Evolutionary conservation across 257 asterid genomes (phyloP), one percentile per base, ranked within the genome.

Genomic region (Petunia axillaris): DNA sequence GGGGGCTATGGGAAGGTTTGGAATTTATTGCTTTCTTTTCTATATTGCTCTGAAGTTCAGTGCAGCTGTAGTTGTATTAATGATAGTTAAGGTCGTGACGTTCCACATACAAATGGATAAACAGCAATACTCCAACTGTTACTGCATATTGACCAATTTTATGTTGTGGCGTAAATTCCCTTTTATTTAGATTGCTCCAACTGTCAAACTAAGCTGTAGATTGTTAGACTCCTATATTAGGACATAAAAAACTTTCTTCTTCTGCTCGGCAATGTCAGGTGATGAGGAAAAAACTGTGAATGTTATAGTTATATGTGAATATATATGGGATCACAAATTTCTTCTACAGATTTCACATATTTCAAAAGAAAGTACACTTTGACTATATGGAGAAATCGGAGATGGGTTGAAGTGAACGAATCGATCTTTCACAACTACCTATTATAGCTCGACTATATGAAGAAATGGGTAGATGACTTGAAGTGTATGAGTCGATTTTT

Each of bases 1-100:
- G 98, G 98, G 65, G 98, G 98, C 79, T 94, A 94, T 53, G 97
- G 98, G 81, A 94, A 94, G 93, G 98, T 93, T 81, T 48, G 2
- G 44, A n/a, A 37, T 43, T 77, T 82, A 53, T 64, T 73, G 2
- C 3, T 16, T 16, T 78, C 57, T 25, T 35, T 41, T 70, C 14
- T 70, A 8, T 57, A 81, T 67, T 74, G 37, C 38, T 73, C 40
- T 62, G 9, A 62, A 44, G 14, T 79, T 79, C 65, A 76, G 64
- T 11, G 40, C 67, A 39, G 38, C 15, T 8, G 25, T 57, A 54
- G 65, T 16, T 54, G 9, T 15, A 54, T 15, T 54, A 54, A 54
- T 54, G 6, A 5, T 39, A 36, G 36, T 11, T 50, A 35, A 35
- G 63, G 25, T 14, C 46, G 38, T 74, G 48, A 41, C 25, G 48